Evolutionary conservation across 768 basidiomycete species (phyloP), one percentile per base, ranked within the genome.

Genomic region (Lactarius quietus): DNA sequence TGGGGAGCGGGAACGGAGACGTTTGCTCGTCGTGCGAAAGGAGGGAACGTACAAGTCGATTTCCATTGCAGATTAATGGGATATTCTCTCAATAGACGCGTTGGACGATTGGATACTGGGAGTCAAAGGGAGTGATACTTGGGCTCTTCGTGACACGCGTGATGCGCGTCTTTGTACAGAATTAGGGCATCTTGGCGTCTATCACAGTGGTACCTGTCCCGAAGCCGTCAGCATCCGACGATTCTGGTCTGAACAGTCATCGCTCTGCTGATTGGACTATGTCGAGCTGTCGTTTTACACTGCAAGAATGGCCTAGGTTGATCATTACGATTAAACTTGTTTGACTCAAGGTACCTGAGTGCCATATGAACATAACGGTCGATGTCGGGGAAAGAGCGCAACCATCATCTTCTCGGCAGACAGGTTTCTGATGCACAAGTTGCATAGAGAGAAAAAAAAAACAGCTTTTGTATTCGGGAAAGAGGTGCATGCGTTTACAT

Each of bases 11-110:
- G 78, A 72, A 65, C 76, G 79, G 57, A 72, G 62, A 57, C 61
- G 59, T 61, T 67, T 67, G 31, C 65, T 66, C 31, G 61, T 72
- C 45, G 71, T 72, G 69, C 76, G 77, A 69, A 81, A 78, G n/a
- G 78, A 70, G 35, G 79, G 75, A 20, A 82, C 78, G 39, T 82
- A 81, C 74, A 83, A 80, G 76, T 86, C 83, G 62, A 86, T 72
- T 70, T 87, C 84, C 83, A 89, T 86, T 68, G 76, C 76, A n/a
- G 12, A 35, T 33, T 36, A 33, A 35, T 8, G 20, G 41, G 23
- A 36, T 31, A 26, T 29, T 33, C 38, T 20, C 56, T 29, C 26
- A 53, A 14, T 53, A 20, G 52, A 29, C 53, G 48, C 48, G 14
- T 51, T 51, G 3, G 18, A 33, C 29, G 45, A 10, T 26, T 26